Evolutionary conservation across 139 green algal genomes (phyloP), one percentile per base, ranked within the genome.

Genomic region (Haematococcus lacustris): DNA sequence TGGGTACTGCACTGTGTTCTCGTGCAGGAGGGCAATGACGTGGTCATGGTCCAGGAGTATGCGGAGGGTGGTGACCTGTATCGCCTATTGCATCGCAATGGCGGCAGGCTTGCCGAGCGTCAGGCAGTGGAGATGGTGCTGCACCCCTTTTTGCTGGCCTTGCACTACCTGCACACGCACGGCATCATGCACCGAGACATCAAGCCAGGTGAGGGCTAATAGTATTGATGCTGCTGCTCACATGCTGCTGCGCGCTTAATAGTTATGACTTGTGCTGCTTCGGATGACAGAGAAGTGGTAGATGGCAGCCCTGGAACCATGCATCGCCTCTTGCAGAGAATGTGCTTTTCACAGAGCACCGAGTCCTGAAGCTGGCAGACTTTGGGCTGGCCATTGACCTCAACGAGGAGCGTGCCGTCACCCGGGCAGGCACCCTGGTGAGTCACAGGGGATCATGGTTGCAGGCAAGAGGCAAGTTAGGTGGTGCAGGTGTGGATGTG

Each of bases 1-100:
- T n/a, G n/a, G n/a, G n/a, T n/a, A n/a, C n/a, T n/a, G n/a, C n/a
- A n/a, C n/a, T n/a, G n/a, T n/a, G n/a, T n/a, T n/a, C n/a, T n/a
- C 28, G 38, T 63, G 71, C 76, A 88, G 80, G 78, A 89, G 76
- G 83, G 76, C 66, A 77, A 81, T 34, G 73, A 83, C 37, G 80
- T 89, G 30, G 78, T 89, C 47, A 71, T 89, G 76, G 83, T 89
- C 1, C 83, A 89, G 71, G 83, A 89, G 71, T 89, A 89, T 57
- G 80, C 80, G 0, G 80, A 86, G 63, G 83, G 83, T 21, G 83
- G 83, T 6, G 83, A 89, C 80, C 76, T 89, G 51, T 86, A 86
- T 74, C 75, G 71, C 3, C 78, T 89, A 68, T 71, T 89, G 71
- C 80, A 89, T 57, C 80, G 80, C 35, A 85, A 89, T 30, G 83